Conservation (phyloP, 257 asterid genomes). For the Orobanche coerulescens region DNA sequence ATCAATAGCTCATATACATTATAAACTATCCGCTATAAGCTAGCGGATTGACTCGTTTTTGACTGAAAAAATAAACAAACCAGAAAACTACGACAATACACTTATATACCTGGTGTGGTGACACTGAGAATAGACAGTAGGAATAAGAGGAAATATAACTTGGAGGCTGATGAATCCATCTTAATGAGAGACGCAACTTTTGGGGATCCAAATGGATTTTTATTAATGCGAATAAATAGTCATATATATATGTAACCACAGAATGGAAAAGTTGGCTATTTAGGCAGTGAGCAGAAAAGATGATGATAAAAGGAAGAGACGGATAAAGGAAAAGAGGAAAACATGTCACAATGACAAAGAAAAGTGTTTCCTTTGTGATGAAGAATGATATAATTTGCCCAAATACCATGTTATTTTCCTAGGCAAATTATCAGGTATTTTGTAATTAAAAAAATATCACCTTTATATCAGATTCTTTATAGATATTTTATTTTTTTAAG, state of each 20-base stretch:
- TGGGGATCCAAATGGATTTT: constrained; percentile 17
- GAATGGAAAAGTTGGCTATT: constrained; percentile 25
- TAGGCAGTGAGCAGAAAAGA: constrained; percentile 20
- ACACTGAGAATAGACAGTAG: constrained; percentile 29
- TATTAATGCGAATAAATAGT: constrained; percentile 13
- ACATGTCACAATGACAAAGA: constrained; percentile 35
- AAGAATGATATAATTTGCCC: constrained; percentile 57
- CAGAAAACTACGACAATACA: neutral
- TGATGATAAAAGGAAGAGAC: constrained; percentile 14
- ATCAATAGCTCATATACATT: too few species aligned
- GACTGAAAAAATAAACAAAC: neutral
- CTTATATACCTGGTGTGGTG: constrained; percentile 43
- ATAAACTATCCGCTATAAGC: too few species aligned
- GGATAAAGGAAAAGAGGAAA: constrained; percentile 40
- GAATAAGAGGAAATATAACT: constrained; percentile 25
- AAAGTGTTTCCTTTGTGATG: constrained; percentile 62
- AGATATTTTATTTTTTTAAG: too few species aligned
- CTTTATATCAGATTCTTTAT: too few species aligned
- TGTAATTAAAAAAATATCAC: too few species aligned
- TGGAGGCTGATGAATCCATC: constrained; percentile 41
- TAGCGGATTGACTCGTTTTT: too few species aligned
- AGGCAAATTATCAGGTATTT: too few species aligned
- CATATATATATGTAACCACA: neutral
- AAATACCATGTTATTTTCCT: too few species aligned
- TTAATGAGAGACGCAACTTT: constrained; percentile 3